These are phyloP conservation scores for Cytospora mali DNA, from an alignment of 2,329 filamentous ascomycete species.

Conservation along the genomic window DNA sequence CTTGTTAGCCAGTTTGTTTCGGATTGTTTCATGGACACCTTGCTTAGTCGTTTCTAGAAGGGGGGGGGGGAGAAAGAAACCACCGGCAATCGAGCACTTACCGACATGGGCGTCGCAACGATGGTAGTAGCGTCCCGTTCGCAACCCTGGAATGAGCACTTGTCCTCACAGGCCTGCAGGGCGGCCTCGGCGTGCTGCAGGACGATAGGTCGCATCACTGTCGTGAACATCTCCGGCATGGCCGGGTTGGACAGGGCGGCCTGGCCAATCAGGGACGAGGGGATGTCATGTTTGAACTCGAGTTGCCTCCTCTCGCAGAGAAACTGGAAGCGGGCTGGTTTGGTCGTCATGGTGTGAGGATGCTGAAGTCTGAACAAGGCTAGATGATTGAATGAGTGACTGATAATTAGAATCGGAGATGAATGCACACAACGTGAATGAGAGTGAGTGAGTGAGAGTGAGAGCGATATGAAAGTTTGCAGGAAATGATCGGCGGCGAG, in stretches of 20 bases:
- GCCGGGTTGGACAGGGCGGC: slow-evolving; percentile 26
- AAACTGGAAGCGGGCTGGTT: slow-evolving; percentile 27
- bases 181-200: slow-evolving; percentile 26
- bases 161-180: slow-evolving; percentile 27
- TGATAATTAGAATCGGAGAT: not conserved
- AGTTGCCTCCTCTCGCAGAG: slow-evolving; percentile 29
- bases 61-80: not conserved
- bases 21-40: not conserved
- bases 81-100: slow-evolving; percentile 10
- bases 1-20: not conserved
- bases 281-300: slow-evolving; percentile 27
- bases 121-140: slow-evolving; percentile 17
- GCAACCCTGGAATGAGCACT: slow-evolving; percentile 25
- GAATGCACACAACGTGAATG: not conserved
- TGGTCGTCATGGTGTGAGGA: slow-evolving; percentile 20
- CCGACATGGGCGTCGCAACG: slow-evolving; percentile 28
- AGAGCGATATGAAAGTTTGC: not conserved
- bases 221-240: slow-evolving; percentile 27
- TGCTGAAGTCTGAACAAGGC: not conserved
- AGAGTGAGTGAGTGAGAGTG: not conserved
- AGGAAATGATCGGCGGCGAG: not conserved
- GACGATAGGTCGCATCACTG: slow-evolving; percentile 24
- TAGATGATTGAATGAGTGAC: slow-evolving; percentile 4
- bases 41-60: too few relatives aligned
- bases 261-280: slow-evolving; percentile 24